These are phyloP conservation scores for Penicillium sp. DNA, from an alignment of 2,329 filamentous ascomycete species.

Conservation along the genomic window DNA sequence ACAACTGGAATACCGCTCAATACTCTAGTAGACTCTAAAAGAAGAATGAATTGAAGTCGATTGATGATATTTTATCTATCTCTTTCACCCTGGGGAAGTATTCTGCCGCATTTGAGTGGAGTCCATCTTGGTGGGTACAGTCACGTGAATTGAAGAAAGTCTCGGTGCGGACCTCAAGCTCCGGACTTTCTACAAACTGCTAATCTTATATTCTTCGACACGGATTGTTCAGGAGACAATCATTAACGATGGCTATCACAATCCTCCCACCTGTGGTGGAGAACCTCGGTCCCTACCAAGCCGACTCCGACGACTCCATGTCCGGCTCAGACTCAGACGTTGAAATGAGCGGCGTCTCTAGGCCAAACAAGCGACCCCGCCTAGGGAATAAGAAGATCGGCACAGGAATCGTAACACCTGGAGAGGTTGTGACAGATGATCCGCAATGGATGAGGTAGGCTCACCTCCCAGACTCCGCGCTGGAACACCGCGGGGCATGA, in stretches of 20 bases:
- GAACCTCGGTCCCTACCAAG: constrained; percentile 34
- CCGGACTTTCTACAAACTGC: constrained; percentile 5
- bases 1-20: no score
- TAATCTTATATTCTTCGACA: neutral
- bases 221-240: constrained; percentile 1
- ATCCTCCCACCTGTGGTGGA: constrained; percentile 58
- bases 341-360: constrained; percentile 34
- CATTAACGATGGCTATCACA: constrained; percentile 58
- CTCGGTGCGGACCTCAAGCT: constrained; percentile 12
- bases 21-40: no score
- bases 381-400: constrained; percentile 31
- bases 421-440: constrained; percentile 84
- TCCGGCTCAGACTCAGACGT: constrained; percentile 51
- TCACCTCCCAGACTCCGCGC: neutral
- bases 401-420: constrained; percentile 77
- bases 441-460: constrained; percentile 85
- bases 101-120: no score
- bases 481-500: neutral
- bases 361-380: constrained; percentile 44
- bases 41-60: no score
- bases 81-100: no score
- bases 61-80: no score
- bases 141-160: constrained; percentile 25
- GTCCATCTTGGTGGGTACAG: constrained; percentile 6
- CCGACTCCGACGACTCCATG: constrained; percentile 55